Evolutionary conservation across 768 basidiomycete genomes (phyloP).

Genomic region (Lactifluus subvellereus): DNA sequence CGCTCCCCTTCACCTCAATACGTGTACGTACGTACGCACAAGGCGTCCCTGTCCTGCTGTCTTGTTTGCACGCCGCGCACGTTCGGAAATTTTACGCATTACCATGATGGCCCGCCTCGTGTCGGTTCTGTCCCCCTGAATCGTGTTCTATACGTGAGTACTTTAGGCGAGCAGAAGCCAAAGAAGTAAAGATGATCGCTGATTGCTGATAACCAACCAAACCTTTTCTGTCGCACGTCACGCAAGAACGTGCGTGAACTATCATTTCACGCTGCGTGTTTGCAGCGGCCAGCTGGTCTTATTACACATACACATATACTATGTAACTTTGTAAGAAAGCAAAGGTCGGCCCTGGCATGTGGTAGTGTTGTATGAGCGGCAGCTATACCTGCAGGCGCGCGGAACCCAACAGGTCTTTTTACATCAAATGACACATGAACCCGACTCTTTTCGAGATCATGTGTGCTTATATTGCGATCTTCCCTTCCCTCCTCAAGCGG

Average conservation of each 20-base stretch:
- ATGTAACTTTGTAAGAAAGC: neutral
- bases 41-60: neutral
- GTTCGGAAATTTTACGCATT: neutral
- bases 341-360: neutral
- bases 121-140: neutral
- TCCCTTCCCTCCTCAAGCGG: neutral
- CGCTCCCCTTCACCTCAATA: constrained; percentile 57
- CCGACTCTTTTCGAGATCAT: neutral
- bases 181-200: neutral
- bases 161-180: neutral
- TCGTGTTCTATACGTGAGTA: neutral
- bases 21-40: constrained; percentile 4
- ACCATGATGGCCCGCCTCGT: neutral
- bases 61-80: neutral
- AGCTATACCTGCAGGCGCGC: neutral
- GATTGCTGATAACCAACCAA: neutral
- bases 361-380: neutral
- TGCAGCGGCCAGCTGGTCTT: neutral
- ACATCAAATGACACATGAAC: neutral
- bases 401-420: neutral
- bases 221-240: neutral
- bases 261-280: neutral
- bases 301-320: neutral
- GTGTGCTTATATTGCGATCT: neutral
- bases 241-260: neutral